Conservation (phyloP, 164 flowering plant species). For the Litsea cubeba region DNA sequence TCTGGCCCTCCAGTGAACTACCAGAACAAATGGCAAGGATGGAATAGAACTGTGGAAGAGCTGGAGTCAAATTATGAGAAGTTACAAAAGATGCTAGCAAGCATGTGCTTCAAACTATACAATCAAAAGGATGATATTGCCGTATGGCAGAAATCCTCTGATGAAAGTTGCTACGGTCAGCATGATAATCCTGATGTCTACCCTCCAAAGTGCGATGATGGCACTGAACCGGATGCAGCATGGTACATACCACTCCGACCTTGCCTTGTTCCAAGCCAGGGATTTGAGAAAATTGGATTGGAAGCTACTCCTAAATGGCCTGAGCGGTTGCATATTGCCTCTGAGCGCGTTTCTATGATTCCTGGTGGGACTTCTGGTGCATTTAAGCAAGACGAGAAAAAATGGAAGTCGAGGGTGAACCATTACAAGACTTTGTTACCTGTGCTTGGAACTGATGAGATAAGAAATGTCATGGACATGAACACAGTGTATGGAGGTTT, state of each 20-base stretch:
- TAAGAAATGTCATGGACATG: conserved; percentile 97
- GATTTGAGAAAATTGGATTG: conserved; percentile 40
- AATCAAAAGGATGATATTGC: conserved; percentile 88
- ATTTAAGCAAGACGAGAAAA: conserved; percentile 82
- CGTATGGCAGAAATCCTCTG: conserved; percentile 84
- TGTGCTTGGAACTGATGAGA: conserved; percentile 69
- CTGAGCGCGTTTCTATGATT: conserved; percentile 64
- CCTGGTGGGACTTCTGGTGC: conserved; percentile 66
- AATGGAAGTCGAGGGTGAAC: conserved; percentile 77
- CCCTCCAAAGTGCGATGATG: conserved; percentile 85
- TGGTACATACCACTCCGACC: conserved; percentile 91
- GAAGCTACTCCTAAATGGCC: conserved; percentile 79
- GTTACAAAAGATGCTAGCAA: conserved; percentile 63
- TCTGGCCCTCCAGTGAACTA: conserved; percentile 99
- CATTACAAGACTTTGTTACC: conserved; percentile 88
- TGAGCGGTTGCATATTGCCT: conserved; percentile 55
- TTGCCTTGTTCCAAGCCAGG: conserved; percentile 68
- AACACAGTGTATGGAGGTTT: conserved; percentile 91
- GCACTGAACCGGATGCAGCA: conserved; percentile 78
- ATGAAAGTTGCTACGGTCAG: conserved; percentile 55
- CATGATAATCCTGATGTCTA: conserved; percentile 48
- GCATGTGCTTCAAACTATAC: conserved; percentile 86
- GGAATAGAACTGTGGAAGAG: conserved; percentile 92
- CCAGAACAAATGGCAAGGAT: conserved; percentile 81
- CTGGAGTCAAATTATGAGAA: conserved; percentile 82